phyloP scores from a whole-genome alignment of 2,329 filamentous ascomycete species.

The Calonectria montana region DNA sequence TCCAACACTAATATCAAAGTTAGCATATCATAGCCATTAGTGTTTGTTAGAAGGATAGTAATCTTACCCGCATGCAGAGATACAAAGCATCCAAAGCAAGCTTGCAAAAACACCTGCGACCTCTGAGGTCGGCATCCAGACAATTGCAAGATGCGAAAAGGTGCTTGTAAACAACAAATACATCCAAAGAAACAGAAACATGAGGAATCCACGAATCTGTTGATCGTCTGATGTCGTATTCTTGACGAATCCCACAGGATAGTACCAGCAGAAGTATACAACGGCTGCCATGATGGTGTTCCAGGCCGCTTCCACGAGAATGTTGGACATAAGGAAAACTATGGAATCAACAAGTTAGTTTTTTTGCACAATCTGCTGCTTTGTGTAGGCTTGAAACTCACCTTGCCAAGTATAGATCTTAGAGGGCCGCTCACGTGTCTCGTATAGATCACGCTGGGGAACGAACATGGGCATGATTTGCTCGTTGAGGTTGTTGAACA shows the following conservation, averaged over 20 bases:
- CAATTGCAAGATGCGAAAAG: conserved; percentile 72
- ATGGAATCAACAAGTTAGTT: background rate
- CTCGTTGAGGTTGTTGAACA: conserved; percentile 69
- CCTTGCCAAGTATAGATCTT: conserved; percentile 65
- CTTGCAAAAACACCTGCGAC: conserved; percentile 70
- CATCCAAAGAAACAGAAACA: conserved; percentile 70
- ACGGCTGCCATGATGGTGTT: conserved; percentile 68
- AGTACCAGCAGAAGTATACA: conserved; percentile 74
- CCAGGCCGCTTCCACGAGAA: conserved; percentile 73
- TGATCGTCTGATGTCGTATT: conserved; percentile 62
- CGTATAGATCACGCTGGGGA: conserved; percentile 73
- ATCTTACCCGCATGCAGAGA: conserved; percentile 65
- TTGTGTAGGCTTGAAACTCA: background rate
- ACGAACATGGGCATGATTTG: conserved; percentile 78
- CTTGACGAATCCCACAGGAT: conserved; percentile 70
- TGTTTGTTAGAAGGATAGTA: conserved; percentile 49
- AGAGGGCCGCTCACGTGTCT: conserved; percentile 74
- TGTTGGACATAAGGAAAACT: conserved; percentile 68
- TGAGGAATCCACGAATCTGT: conserved; percentile 63
- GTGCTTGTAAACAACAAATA: conserved; percentile 74
- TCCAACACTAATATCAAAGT: conserved; percentile 59
- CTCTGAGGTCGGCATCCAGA: conserved; percentile 66
- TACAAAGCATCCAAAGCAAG: conserved; percentile 68
- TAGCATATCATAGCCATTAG: background rate
- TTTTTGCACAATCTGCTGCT: background rate